Evolutionary conservation across 2,329 filamentous ascomycete genomes (phyloP).

Genomic region (Bertia moriformis): DNA sequence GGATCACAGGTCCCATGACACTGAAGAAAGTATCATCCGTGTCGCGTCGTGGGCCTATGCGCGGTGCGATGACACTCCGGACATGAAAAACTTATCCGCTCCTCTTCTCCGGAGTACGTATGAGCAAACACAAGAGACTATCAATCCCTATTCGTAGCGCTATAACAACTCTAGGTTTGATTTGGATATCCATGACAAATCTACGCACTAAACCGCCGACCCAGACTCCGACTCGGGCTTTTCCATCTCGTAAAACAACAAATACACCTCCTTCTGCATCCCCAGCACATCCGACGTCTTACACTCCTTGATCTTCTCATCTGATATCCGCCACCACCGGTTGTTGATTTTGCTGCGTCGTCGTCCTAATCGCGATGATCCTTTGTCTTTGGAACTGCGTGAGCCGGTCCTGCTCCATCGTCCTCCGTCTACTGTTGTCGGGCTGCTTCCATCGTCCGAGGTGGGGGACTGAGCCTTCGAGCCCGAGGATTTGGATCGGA

Average conservation of each 20-base stretch:
- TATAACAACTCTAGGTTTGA: too few species aligned
- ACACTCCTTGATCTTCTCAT: conserved; percentile 89
- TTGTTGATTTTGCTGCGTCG: conserved; percentile 51
- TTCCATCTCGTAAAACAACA: conserved; percentile 89
- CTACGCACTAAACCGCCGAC: too few species aligned
- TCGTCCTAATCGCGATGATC: conserved; percentile 14
- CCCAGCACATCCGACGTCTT: conserved; percentile 80
- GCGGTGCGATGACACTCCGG: too few species aligned
- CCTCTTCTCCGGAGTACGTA: too few species aligned
- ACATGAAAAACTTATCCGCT: too few species aligned
- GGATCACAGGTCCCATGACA: too few species aligned
- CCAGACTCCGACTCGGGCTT: too few species aligned
- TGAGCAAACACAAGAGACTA: too few species aligned
- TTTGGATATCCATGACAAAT: too few species aligned
- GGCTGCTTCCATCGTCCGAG: background rate
- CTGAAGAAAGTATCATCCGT: too few species aligned
- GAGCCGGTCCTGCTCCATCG: background rate
- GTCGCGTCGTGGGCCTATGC: too few species aligned
- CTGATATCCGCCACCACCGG: conserved; percentile 94
- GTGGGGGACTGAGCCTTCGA: background rate
- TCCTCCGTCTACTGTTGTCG: background rate
- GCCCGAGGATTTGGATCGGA: background rate
- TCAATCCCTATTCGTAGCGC: too few species aligned
- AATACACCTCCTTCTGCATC: conserved; percentile 91
- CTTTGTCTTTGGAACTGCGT: background rate